Evolutionary conservation across 257 asterid genomes (phyloP).

Genomic region (Plectranthus barbatus): DNA sequence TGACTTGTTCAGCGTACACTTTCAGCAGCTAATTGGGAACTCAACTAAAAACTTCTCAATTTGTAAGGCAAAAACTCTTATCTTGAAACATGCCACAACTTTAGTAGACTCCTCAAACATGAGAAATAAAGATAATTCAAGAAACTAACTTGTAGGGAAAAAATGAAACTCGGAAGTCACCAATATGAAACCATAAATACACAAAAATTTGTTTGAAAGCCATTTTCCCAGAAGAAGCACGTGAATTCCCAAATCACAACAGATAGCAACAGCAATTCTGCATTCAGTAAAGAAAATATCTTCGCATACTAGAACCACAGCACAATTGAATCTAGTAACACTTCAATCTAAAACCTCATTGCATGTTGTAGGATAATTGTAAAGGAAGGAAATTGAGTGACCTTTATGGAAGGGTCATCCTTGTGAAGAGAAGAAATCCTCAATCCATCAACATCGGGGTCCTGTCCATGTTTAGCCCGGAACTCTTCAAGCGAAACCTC

Average conservation of each 20-base stretch:
- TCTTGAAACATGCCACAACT: neutral
- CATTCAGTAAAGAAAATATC: neutral
- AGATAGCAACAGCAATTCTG: neutral
- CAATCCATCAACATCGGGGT: slow-evolving; percentile 39
- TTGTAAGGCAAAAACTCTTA: neutral
- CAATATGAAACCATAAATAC: neutral
- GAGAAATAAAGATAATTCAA: neutral
- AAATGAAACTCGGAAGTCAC: neutral
- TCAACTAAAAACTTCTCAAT: neutral
- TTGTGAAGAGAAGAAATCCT: slow-evolving; percentile 56
- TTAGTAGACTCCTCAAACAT: neutral
- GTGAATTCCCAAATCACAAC: neutral
- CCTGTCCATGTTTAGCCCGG: slow-evolving; percentile 43
- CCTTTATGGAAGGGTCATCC: slow-evolving; percentile 72
- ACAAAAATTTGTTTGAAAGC: no score
- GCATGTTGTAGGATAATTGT: neutral
- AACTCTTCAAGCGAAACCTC: slow-evolving; percentile 58
- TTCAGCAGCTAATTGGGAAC: neutral
- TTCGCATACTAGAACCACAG: neutral
- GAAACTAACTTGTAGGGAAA: neutral
- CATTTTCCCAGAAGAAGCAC: neutral
- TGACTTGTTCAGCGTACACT: neutral
- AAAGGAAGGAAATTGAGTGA: neutral
- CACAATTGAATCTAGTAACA: neutral
- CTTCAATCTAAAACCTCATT: neutral